Conservation (phyloP, 192 early-diverging fungal genomes). For the Umbelopsis isabellina region DNA sequence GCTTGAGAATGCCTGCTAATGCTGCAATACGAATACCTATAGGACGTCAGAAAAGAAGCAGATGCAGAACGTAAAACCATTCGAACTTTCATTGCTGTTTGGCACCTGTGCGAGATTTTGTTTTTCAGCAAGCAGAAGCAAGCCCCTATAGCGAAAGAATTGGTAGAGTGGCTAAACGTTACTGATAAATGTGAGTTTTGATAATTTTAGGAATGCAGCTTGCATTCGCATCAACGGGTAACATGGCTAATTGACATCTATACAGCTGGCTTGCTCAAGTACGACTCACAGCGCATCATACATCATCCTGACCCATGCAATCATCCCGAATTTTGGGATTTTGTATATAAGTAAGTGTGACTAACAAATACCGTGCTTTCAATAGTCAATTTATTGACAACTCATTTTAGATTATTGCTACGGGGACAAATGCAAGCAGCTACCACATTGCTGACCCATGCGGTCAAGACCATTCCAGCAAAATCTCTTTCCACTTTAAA, state of each 20-base stretch:
- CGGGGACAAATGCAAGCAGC: conserved; percentile 4
- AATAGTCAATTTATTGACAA: neutral
- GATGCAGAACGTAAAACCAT: conserved; percentile 5
- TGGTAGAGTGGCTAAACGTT: conserved; percentile 4
- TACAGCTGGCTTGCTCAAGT: conserved; percentile 5
- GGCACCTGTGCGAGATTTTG: conserved; percentile 7
- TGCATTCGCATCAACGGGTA: neutral
- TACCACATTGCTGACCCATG: neutral
- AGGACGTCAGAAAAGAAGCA: conserved; percentile 4
- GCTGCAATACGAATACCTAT: neutral
- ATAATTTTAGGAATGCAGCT: no score
- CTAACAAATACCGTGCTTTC: neutral
- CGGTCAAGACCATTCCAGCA: conserved; percentile 5
- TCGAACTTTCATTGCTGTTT: neutral
- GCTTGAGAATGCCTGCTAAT: neutral
- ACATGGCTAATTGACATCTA: neutral
- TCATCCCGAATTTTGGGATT: conserved; percentile 17
- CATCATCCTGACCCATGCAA: neutral
- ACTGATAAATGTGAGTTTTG: neutral
- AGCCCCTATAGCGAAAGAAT: conserved; percentile 1
- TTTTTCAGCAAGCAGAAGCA: conserved; percentile 6
- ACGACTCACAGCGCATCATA: conserved; percentile 2
- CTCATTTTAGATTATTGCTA: neutral
- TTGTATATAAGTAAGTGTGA: conserved; percentile 18
- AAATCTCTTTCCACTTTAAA: neutral